phyloP scores from a whole-genome alignment of 2,329 filamentous ascomycete species.

The Boeremia lycopersici region DNA sequence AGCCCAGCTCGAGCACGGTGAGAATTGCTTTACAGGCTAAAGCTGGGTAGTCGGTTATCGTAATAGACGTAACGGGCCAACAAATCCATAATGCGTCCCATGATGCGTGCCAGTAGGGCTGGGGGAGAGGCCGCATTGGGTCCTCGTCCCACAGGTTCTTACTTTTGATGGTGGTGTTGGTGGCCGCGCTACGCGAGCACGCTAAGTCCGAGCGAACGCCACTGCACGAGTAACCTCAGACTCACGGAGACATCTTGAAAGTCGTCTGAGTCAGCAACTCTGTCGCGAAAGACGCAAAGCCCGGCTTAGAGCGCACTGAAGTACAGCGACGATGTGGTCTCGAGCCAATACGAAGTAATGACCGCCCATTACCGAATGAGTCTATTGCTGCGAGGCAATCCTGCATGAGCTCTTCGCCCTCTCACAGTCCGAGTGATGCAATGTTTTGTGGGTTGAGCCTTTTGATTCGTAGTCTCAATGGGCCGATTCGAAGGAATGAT shows the following conservation, averaged over 20 bases:
- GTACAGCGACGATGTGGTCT: no score
- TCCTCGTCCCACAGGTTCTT: slow-evolving; percentile 31
- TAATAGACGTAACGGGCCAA: not conserved
- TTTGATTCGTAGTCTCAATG: no score
- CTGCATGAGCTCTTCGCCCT: no score
- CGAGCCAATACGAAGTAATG: no score
- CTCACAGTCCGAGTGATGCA: no score
- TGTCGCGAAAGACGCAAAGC: not conserved
- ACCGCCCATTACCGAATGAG: no score
- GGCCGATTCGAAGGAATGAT: not conserved
- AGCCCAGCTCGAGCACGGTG: slow-evolving; percentile 9
- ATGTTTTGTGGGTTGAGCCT: no score
- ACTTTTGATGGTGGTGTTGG: slow-evolving; percentile 13
- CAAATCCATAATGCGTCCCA: not conserved
- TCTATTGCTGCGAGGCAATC: no score
- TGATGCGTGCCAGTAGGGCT: not conserved
- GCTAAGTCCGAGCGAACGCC: slow-evolving; percentile 12
- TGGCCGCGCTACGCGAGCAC: slow-evolving; percentile 21
- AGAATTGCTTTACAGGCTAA: slow-evolving; percentile 8
- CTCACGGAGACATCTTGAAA: not conserved
- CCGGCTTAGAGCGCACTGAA: no score
- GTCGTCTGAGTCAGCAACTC: not conserved
- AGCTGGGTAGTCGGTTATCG: slow-evolving; percentile 11
- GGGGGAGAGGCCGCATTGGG: not conserved
- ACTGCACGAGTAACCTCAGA: not conserved